These are phyloP conservation scores for Bimuria novae-zelandiae DNA, from an alignment of 2,329 filamentous ascomycete genomes.

Conservation along the genomic window DNA sequence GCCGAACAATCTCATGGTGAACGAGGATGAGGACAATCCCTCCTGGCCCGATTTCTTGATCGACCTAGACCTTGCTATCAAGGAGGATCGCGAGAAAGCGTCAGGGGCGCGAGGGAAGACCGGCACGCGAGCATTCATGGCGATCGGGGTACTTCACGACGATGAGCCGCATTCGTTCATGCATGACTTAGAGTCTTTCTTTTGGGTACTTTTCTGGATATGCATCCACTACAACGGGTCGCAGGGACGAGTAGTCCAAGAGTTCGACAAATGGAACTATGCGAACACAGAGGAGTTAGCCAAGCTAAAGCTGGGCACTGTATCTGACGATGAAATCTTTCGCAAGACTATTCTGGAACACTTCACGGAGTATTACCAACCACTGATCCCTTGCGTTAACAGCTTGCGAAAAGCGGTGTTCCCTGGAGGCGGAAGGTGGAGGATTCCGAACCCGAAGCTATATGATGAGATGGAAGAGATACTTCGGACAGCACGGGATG, in stretches of 20 bases:
- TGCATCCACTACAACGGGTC: not conserved
- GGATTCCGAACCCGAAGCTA: no score
- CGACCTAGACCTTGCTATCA: not conserved
- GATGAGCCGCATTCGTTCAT: not conserved
- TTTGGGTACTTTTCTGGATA: not conserved
- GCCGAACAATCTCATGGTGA: not conserved
- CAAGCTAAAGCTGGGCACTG: not conserved
- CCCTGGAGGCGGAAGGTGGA: no score
- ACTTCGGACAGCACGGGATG: no score
- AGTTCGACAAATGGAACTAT: no score
- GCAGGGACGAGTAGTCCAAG: not conserved
- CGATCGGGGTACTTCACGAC: not conserved
- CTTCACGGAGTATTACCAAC: no score
- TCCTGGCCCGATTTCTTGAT: not conserved
- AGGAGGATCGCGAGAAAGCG: not conserved
- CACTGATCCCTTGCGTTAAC: no score
- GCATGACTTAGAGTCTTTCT: not conserved
- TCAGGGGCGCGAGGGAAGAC: not conserved
- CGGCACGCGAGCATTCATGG: not conserved
- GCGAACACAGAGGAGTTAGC: not conserved
- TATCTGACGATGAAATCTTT: no score
- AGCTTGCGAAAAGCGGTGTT: no score
- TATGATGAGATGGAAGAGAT: no score
- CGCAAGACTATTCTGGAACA: no score
- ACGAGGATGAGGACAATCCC: not conserved